A percentile compares a stretch with the other conserved stretches of the same genome.
Evolutionary conservation across 768 basidiomycete species (phyloP).

Genomic region (Cyclocybe cylindracea): DNA sequence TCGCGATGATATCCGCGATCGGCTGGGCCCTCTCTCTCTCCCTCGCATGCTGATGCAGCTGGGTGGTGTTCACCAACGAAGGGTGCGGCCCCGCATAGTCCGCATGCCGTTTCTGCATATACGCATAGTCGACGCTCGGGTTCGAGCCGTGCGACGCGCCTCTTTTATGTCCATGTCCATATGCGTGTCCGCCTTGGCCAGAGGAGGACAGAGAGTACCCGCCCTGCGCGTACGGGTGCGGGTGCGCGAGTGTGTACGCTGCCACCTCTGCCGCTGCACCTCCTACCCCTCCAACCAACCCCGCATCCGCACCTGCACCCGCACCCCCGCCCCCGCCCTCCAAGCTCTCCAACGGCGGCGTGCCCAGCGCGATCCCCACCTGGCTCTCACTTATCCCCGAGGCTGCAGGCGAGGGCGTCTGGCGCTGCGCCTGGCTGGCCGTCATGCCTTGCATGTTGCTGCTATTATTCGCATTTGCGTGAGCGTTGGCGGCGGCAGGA

Average conservation of each 20-base stretch:
- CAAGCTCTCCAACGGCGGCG: constrained; percentile 30
- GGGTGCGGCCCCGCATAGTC: constrained; percentile 41
- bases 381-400: constrained; percentile 30
- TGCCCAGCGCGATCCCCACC: constrained; percentile 39
- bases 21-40: constrained; percentile 7
- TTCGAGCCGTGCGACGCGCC: no score
- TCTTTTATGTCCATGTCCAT: neutral
- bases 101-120: constrained; percentile 9
- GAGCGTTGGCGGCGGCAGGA: constrained; percentile 2
- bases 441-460: no score
- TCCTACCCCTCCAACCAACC: no score
- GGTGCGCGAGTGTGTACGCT: constrained; percentile 34
- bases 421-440: neutral
- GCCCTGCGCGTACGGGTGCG: constrained; percentile 53
- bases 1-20: constrained; percentile 28
- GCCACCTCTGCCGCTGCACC: no score
- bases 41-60: neutral
- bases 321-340: constrained; percentile 31
- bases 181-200: constrained; percentile 2
- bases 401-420: constrained; percentile 21
- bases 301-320: no score
- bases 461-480: neutral
- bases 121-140: no score
- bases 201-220: constrained; percentile 30
- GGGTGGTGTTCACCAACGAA: constrained; percentile 12